Conservation (phyloP, 768 basidiomycete species). For the Xerocomellus amylosporus region DNA sequence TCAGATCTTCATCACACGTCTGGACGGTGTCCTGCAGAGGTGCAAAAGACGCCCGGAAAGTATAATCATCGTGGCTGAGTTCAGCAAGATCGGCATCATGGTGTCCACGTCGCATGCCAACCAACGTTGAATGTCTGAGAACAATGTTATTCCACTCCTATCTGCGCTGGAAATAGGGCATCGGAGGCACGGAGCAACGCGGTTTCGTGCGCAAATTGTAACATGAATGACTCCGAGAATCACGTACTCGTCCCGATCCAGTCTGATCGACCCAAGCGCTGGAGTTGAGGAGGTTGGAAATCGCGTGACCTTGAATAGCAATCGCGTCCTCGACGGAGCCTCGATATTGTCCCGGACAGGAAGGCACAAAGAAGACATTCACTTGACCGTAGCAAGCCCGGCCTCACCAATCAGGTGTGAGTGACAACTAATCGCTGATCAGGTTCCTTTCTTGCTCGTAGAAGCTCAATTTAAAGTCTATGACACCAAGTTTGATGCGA, state of each 20-base stretch:
- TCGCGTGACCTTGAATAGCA: constrained; percentile 10
- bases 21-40: constrained; percentile 1
- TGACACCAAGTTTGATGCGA: constrained; percentile 6
- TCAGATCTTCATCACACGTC: constrained; percentile 17
- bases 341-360: constrained; percentile 12
- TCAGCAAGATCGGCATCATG: constrained; percentile 10
- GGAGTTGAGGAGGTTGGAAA: constrained; percentile 6
- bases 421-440: constrained; percentile 9
- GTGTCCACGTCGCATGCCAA: constrained; percentile 22
- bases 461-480: background rate
- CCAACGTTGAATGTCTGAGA: constrained; percentile 16
- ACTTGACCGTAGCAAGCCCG: background rate
- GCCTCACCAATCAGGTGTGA: constrained; percentile 27
- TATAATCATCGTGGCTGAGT: background rate
- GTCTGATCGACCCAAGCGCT: constrained; percentile 3
- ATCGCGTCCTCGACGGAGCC: constrained; percentile 24
- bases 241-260: constrained; percentile 6
- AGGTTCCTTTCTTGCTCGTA: background rate
- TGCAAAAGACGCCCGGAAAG: constrained; percentile 2
- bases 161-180: constrained; percentile 8
- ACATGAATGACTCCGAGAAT: constrained; percentile 19
- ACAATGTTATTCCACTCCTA: constrained; percentile 12
- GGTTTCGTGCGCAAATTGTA: constrained; percentile 4
- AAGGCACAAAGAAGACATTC: constrained; percentile 9
- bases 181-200: constrained; percentile 13